Percentiles rank a stretch among this genome's conserved stretches.
These are phyloP conservation scores for Yamadazyma songkhlaensis DNA, from an alignment of 1,139 yeast genomes.

Conservation along the genomic window DNA sequence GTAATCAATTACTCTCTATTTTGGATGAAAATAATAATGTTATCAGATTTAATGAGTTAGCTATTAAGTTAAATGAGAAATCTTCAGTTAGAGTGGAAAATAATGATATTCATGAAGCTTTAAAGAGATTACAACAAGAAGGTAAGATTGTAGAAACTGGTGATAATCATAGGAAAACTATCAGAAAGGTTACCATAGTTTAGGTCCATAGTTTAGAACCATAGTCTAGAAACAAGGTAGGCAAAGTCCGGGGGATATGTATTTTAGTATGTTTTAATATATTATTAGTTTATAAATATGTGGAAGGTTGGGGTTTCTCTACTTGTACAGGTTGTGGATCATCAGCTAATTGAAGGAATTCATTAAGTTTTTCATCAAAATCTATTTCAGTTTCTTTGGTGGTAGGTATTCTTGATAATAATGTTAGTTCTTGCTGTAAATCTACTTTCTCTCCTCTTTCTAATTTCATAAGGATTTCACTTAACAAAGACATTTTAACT, in stretches of 20 bases:
- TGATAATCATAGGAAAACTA: constrained; percentile 66
- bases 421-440: constrained; percentile 33
- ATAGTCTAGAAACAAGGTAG: no score
- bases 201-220: no score
- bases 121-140: constrained; percentile 72
- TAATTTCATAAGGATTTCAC: constrained; percentile 29
- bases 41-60: constrained; percentile 61
- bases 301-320: no score
- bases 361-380: constrained; percentile 38
- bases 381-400: constrained; percentile 36
- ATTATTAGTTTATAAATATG: not conserved
- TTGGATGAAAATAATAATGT: constrained; percentile 42
- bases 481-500: constrained; percentile 30
- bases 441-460: constrained; percentile 33
- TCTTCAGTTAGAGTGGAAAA: constrained; percentile 69
- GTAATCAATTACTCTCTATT: constrained; percentile 54
- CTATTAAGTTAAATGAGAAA: constrained; percentile 64
- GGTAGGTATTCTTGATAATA: constrained; percentile 34
- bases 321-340: constrained; percentile 11
- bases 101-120: constrained; percentile 63
- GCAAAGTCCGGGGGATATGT: constrained; percentile 1
- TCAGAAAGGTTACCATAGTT: constrained; percentile 35
- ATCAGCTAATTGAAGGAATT: constrained; percentile 31
- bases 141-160: constrained; percentile 72
- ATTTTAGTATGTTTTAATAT: constrained; percentile 3